Evolutionary conservation across 1,139 yeast genomes (phyloP), one percentile per base, ranked within the genome.

Genomic region (Pneumocystis murina): DNA sequence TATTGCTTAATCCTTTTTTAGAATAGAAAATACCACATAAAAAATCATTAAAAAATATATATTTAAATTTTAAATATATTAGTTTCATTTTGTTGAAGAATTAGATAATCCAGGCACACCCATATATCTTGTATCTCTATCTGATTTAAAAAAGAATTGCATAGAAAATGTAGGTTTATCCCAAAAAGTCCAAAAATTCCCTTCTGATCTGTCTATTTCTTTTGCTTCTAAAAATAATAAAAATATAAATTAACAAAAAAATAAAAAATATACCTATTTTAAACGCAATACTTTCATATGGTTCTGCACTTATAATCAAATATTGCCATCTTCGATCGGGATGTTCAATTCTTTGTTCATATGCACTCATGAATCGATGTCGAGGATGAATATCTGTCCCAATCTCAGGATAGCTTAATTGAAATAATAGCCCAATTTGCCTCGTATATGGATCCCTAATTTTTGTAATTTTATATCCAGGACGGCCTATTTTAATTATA

Each of bases 281-380:
- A 67, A 89, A 77, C 2, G 84, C 86, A 17, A 87, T 77, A 63
- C 85, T 86, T 65, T 87, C 92, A 72, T 87, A 89, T 0, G 96
- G 96, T 71, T 87, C 95, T 0, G 87, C 94, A 35, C 88, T 82
- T 0, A 88, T 74, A n/a, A 88, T 82, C 67, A 89, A 71, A 70
- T 85, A 88, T 72, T 86, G 95, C 73, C 74, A 74, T 64, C 74
- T 70, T 62, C 79, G 76, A 66, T 79, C 78, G 12, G 70, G 64
- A 24, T 73, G 65, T 39, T 77, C 85, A 1, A 79, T 73, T 20
- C 80, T 76, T 64, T 86, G 85, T 71, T 88, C 95, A 70, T 79
- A 86, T 62, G 84, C 81, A 58, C 87, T 82, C 91, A 88, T 86
- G 65, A 89, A 75, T 62, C 95, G 76, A 71, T 83, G 85, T 63